Base-by-base conservation (phyloP, 208 protist genomes). In the Leishmania lainsoni region DNA sequence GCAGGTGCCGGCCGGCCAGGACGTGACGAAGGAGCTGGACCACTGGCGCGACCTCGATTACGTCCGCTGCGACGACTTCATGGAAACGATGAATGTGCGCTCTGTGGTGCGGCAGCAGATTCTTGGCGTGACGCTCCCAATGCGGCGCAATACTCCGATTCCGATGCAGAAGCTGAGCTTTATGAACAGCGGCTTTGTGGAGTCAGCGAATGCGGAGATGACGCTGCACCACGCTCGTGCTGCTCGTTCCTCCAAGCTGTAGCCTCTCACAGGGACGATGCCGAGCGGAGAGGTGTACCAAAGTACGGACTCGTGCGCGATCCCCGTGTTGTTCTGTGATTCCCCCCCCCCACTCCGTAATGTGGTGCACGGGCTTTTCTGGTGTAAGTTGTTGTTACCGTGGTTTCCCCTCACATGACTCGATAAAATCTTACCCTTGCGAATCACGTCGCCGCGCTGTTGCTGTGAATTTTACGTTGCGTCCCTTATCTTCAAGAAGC, bases 31-130 rank as follows among this genome's bases (percentile, higher is more conserved):
- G 14, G 92, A 95, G 85, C 83, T 97, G 35, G 92, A 97, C 77
- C 86, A 97, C 85, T 97, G 94, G 93, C 86, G 94, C 16, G 79
- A 82, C 42, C 73, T 85, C 45, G 89, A 96, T 56, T 97, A 97
- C 84, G 79, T 90, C 42, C 69, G 79, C 48, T 96, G 92, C 84
- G 94, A 97, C 80, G 80, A 95, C 83, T 96, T 97, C 79, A 79
- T 74, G 51, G 90, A 94, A 49, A 95, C 91, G 32, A 93, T 96
- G 92, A 90, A 95, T 72, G 82, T 68, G 22, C 84, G 72, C 39
- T 91, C 92, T n/a, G 85, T 86, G 10, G 87, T 86, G 75, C 87
- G 92, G 61, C 83, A 86, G 75, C 63, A 86, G 54, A 76, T 95
- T 16, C 80, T 95, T 6, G 92, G 94, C 29, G 76, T 72, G 48